A percentile compares a stretch with the other conserved stretches of the same genome.
These are phyloP conservation scores for Primulina huaijiensis DNA, from an alignment of 257 asterid genomes.

Conservation along the genomic window DNA sequence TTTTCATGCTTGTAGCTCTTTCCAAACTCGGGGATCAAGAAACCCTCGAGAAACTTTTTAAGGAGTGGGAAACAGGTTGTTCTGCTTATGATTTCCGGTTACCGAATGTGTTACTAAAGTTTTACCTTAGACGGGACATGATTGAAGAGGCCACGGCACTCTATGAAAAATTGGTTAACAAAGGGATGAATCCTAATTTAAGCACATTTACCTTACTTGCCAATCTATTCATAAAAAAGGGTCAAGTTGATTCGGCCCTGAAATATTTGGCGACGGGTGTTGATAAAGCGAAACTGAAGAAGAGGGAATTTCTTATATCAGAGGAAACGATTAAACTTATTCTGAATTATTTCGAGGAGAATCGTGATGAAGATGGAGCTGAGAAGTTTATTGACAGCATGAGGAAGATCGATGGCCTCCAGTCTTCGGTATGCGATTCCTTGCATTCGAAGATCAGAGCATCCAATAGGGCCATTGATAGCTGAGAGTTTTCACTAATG, in stretches of 20 bases:
- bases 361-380: constrained; percentile 38
- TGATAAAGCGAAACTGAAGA: constrained; percentile 26
- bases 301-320: constrained; percentile 44
- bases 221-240: constrained; percentile 38
- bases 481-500: background rate
- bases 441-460: constrained; percentile 31
- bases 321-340: constrained; percentile 49
- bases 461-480: constrained; percentile 10
- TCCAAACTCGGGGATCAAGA: constrained; percentile 51
- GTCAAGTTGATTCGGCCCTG: constrained; percentile 52
- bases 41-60: constrained; percentile 43
- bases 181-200: constrained; percentile 41
- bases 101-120: constrained; percentile 60
- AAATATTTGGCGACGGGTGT: constrained; percentile 59
- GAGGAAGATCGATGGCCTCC: constrained; percentile 50
- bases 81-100: constrained; percentile 45
- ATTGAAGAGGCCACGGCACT: constrained; percentile 57
- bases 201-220: constrained; percentile 43
- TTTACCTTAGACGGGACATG: constrained; percentile 47
- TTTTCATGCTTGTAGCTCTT: constrained; percentile 45
- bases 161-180: constrained; percentile 33
- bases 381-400: constrained; percentile 47
- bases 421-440: constrained; percentile 29
- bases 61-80: constrained; percentile 57
- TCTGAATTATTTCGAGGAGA: constrained; percentile 45